Base-by-base conservation (phyloP, 257 asterid genomes). In the Fraxinus americana region DNA sequence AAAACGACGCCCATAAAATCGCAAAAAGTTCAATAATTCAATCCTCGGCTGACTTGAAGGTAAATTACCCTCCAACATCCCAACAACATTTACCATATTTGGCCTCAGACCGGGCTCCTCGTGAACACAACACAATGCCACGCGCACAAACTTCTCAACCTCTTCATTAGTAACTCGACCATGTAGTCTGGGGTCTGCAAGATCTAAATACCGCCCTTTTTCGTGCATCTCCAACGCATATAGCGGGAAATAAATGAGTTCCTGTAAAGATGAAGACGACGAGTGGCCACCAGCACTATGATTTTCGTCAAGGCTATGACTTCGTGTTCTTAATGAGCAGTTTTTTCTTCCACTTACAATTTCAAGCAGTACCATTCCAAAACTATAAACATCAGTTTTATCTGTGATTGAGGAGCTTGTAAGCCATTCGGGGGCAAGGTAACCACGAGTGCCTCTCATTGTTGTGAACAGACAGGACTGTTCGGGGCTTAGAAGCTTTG, bases 351-450 rank as follows among this genome's bases (percentile, higher is more conserved):
- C 97, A 14, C 97, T 90, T 32, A 92, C 90, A 13, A 91, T 74
- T 82, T 92, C 97, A 11, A 92, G 90, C 74, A 92, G 25, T 54
- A 91, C 89, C 96, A 91, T 92, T 13, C 97, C 97, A 17, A 83
- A 92, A 68, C 94, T 88, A 67, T 92, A 92, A 5, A 92, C 94
- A 27, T 92, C 97, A 5, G 97, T 88, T 74, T 91, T 92, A 21
- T 92, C 92, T 0, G 97, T 87, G 50, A 92, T 81, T 2, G 94
- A 88, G 1, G 97, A 92, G 81, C 88, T 89, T 5, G 97, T 91
- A 25, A 91, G 94, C 97, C 97, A 90, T 76, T 92, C 97, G 0
- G 98, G 98, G 5, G 97, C 98, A 7, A 91, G 92, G 27, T 92
- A 91, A 0, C 98, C 97, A 1, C 97, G 90, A 0, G 97, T 92